These are phyloP conservation scores for Cardiospermum halicacabum DNA, from an alignment of 345 rosid genomes.

Conservation along the genomic window DNA sequence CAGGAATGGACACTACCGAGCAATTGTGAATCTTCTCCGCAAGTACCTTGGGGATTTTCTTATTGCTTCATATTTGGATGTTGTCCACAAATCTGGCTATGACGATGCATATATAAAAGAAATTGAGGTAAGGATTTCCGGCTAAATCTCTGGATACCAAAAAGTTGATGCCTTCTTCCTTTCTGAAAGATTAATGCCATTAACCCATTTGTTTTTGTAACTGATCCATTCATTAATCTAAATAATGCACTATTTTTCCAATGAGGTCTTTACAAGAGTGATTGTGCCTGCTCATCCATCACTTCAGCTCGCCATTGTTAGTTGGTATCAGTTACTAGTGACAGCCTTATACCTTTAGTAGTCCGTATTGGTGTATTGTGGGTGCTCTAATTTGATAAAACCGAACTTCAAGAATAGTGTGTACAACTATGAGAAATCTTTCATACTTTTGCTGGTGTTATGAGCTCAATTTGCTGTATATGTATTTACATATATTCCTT, in stretches of 20 bases:
- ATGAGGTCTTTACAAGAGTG: background rate
- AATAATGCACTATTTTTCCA: background rate
- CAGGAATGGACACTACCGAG: slow-evolving; percentile 65
- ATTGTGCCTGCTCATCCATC: background rate
- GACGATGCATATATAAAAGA: slow-evolving; percentile 73
- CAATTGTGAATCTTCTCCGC: slow-evolving; percentile 59
- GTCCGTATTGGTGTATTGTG: background rate
- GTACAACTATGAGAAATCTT: background rate
- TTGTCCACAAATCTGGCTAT: slow-evolving; percentile 68
- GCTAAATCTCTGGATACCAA: background rate
- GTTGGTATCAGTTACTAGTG: background rate
- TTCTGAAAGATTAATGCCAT: no score
- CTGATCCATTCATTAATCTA: background rate
- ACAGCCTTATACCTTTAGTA: background rate
- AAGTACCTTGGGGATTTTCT: slow-evolving; percentile 88
- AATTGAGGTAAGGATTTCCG: slow-evolving; percentile 59
- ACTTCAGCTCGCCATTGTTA: background rate
- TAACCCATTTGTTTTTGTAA: no score
- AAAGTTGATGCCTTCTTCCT: background rate
- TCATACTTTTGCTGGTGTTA: background rate
- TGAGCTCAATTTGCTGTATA: no score
- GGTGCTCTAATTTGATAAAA: background rate
- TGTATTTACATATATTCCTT: no score
- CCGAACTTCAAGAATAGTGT: background rate
- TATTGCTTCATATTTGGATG: slow-evolving; percentile 66